Conservation (phyloP, 306 rosid species). For the Prunus campanulata region DNA sequence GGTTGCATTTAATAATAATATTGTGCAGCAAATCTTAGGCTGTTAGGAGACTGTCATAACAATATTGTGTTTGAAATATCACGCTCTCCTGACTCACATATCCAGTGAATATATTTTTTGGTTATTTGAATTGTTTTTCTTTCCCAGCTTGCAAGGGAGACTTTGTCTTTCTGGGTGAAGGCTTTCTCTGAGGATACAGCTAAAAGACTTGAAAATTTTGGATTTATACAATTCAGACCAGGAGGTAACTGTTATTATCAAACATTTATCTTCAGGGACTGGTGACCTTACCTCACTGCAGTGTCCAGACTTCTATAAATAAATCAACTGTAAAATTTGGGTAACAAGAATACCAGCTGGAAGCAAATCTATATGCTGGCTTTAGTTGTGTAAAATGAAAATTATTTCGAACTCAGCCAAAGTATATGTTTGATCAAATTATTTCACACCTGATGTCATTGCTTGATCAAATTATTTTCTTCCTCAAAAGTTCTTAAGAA, state of each 20-base stretch:
- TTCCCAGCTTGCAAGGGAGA: slow-evolving; percentile 94
- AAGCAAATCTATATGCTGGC: not conserved
- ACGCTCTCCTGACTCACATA: not conserved
- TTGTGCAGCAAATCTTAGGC: not conserved
- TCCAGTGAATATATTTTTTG: slow-evolving; percentile 12
- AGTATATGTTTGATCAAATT: not conserved
- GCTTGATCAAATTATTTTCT: not conserved
- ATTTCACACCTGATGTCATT: not conserved
- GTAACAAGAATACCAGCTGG: not conserved
- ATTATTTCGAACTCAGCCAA: slow-evolving; percentile 3
- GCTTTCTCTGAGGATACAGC: slow-evolving; percentile 99
- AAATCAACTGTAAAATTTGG: not conserved
- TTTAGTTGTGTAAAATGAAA: slow-evolving; percentile 1
- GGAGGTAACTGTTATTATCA: slow-evolving; percentile 68
- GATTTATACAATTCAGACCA: slow-evolving; percentile 97
- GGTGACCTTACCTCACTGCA: not conserved
- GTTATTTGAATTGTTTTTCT: not conserved
- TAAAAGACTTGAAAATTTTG: slow-evolving; percentile 95
- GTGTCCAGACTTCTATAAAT: not conserved
- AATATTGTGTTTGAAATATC: not conserved
- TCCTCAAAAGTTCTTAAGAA: not conserved
- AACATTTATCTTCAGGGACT: slow-evolving; percentile 1
- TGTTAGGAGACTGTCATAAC: not conserved
- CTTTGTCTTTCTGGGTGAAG: slow-evolving; percentile 97
- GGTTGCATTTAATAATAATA: not conserved